phyloP scores from a whole-genome alignment of 345 rosid genomes.

The Ailanthus altissimus region DNA sequence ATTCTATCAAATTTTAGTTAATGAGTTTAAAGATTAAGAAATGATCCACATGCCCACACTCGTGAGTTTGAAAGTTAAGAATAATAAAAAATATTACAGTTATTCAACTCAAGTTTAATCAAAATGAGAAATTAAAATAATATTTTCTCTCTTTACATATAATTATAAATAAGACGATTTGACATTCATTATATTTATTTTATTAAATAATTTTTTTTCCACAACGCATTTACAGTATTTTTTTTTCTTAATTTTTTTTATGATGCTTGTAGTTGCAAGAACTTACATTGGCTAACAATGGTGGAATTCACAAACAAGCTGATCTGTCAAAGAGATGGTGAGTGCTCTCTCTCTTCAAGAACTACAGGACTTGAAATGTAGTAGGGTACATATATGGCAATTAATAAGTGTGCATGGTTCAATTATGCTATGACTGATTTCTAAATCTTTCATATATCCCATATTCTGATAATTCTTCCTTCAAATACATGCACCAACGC shows the following conservation, averaged over 20 bases:
- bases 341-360: conserved; percentile 71
- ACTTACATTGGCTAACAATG: conserved; percentile 81
- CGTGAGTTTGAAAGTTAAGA: too few relatives aligned
- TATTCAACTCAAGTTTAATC: too few relatives aligned
- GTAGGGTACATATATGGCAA: conserved; percentile 57
- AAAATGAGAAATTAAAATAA: too few relatives aligned
- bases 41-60: too few relatives aligned
- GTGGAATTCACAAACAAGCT: conserved; percentile 78
- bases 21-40: too few relatives aligned
- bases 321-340: conserved; percentile 91
- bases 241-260: conserved; percentile 9
- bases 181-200: too few relatives aligned
- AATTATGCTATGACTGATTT: conserved; percentile 6
- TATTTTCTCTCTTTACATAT: too few relatives aligned
- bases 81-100: too few relatives aligned
- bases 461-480: neutral
- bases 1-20: too few relatives aligned
- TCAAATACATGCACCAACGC: too few relatives aligned
- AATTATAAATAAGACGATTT: too few relatives aligned
- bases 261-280: conserved; percentile 67
- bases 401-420: conserved; percentile 11
- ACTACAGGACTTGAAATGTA: conserved; percentile 84
- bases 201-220: too few relatives aligned
- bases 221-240: conserved; percentile 21
- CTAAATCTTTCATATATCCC: neutral